A percentile compares a stretch with the other conserved stretches of the same genome.
These are phyloP conservation scores for Yarrowia osloensis DNA, from an alignment of 805 yeast genomes.

Conservation along the genomic window DNA sequence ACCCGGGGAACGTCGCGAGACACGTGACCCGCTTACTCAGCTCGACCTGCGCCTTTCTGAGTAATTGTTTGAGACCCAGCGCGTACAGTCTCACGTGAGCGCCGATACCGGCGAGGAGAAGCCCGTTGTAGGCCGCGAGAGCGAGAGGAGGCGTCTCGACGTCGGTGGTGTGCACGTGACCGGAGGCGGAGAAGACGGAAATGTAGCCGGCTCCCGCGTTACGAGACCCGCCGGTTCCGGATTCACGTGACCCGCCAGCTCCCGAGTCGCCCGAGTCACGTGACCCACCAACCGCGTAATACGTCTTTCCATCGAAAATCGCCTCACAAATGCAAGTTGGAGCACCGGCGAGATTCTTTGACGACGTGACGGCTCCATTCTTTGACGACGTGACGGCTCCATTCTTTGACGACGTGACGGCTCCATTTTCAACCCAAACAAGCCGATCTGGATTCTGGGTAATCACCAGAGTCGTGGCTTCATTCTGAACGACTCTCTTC, in stretches of 20 bases:
- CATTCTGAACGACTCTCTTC: background rate
- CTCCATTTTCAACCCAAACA: background rate
- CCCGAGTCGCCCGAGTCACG: background rate
- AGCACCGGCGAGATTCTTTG: background rate
- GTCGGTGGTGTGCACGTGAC: slow-evolving; percentile 61
- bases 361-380: background rate
- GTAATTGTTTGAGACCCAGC: slow-evolving; percentile 75
- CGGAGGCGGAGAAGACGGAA: slow-evolving; percentile 38
- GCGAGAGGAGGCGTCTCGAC: slow-evolving; percentile 53
- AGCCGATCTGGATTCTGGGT: background rate
- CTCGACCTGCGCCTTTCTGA: slow-evolving; percentile 60
- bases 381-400: too few relatives aligned
- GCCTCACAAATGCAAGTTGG: background rate
- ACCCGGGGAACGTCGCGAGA: slow-evolving; percentile 50
- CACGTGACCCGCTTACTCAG: slow-evolving; percentile 52
- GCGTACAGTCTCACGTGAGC: slow-evolving; percentile 61
- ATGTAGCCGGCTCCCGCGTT: too few relatives aligned
- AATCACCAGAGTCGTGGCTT: background rate
- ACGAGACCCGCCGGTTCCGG: background rate
- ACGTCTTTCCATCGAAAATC: slow-evolving; percentile 28
- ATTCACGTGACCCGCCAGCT: background rate
- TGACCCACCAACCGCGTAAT: slow-evolving; percentile 36
- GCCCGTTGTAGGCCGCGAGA: slow-evolving; percentile 58
- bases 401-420: too few relatives aligned
- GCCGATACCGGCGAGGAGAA: slow-evolving; percentile 60